Base-by-base conservation (phyloP, 371 early-diverging fungal species). In the Mortierella sp. region DNA sequence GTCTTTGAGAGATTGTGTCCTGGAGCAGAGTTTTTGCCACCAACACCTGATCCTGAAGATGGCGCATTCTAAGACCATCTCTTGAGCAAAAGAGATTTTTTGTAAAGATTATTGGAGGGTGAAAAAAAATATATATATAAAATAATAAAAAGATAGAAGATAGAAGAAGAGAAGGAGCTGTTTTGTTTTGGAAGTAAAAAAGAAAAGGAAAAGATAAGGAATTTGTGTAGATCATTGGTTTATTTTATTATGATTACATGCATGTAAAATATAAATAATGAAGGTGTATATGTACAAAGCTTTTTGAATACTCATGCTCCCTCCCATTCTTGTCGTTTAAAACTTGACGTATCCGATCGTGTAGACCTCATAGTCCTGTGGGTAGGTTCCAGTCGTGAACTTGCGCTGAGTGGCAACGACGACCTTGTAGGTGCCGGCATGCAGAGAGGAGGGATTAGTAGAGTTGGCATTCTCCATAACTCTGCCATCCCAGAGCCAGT, bases 21-120 rank as follows among this genome's bases (percentile, higher is more conserved):
- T 65, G 87, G 85, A n/a, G 83, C 73, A 2, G 87, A 86, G 53
- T 89, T 91, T 65, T 85, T 89, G 86, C 92, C 91, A 28, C 84
- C 83, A 43, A 86, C 86, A 40, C 81, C 87, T 36, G 87, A 88
- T n/a, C 83, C 78, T 4, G 87, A 88, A n/a, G 85, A 80, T 57
- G 64, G 69, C 22, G 58, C 19, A 16, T 70, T 55, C 28, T 55
- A 22, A 52, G 24, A 10, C 43, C 15, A 13, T 43, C 43, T 43
- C 43, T n/a, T n/a, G 8, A 52, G n/a, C 52, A 1, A 22, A 22
- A 52, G 3, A n/a, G 19, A 15, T 10, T 43, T 10, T 43, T 43
- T 43, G 15, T 43, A 52, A 52, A 52, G 22, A 52, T 1, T 8
- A 52, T 19, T n/a, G 22, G 22, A 11, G 13, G 4, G 16, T 0